Conservation (phyloP, 345 rosid genomes). For the Moringa oleifera region DNA sequence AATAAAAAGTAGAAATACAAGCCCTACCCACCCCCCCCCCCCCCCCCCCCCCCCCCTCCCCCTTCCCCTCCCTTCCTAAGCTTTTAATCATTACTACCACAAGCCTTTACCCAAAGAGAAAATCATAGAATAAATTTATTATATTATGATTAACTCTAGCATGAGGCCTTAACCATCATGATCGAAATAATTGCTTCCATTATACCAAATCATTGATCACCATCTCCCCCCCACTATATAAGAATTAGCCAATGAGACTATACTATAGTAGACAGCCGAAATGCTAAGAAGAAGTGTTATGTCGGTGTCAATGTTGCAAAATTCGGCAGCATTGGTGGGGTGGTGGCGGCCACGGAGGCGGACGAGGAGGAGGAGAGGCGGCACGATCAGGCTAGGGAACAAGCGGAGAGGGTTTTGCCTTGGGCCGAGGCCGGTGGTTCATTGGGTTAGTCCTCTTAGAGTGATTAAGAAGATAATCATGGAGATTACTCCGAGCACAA, state of each 20-base stretch:
- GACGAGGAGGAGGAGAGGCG: constrained; percentile 40
- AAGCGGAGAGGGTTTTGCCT: constrained; percentile 58
- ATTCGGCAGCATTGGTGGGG: constrained; percentile 28
- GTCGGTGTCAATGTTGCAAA: constrained; percentile 25
- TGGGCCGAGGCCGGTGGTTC: constrained; percentile 52
- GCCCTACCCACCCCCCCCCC: too few relatives aligned
- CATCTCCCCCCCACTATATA: too few relatives aligned
- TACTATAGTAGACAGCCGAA: background rate
- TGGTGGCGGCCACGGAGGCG: constrained; percentile 45
- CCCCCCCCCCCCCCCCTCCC: too few relatives aligned
- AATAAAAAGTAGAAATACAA: too few relatives aligned
- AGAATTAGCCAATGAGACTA: background rate
- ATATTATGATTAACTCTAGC: too few relatives aligned
- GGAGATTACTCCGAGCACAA: constrained; percentile 45
- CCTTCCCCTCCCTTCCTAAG: too few relatives aligned
- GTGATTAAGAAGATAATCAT: constrained; percentile 56
- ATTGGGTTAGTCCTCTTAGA: constrained; percentile 62
- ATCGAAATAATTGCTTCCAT: too few relatives aligned
- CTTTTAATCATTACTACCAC: constrained; percentile 44
- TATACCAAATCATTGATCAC: too few relatives aligned
- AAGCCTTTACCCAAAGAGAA: constrained; percentile 12
- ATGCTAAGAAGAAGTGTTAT: constrained; percentile 27
- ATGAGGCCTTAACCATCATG: background rate
- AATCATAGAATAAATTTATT: background rate
- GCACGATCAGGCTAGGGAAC: constrained; percentile 64